phyloP scores from a whole-genome alignment of 1,284 basidiomycete species.

The Tausonia pullulans region DNA sequence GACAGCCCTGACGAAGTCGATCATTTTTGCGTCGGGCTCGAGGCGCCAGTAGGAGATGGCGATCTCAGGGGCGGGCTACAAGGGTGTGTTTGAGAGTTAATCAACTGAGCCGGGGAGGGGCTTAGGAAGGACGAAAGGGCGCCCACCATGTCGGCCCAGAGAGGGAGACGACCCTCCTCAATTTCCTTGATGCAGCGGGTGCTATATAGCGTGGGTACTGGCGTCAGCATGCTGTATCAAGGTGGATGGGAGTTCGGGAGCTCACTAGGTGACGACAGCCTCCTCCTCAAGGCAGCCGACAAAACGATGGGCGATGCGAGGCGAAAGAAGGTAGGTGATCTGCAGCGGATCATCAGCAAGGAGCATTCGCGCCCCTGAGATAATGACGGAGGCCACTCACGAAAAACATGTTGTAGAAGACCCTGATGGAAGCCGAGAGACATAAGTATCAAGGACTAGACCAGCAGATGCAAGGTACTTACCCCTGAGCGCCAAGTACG shows the following conservation, averaged over 20 bases:
- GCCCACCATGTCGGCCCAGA: conserved; percentile 49
- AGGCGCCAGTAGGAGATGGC: conserved; percentile 90
- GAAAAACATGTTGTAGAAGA: conserved; percentile 87
- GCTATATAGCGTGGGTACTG: conserved; percentile 32
- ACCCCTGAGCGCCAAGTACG: conserved; percentile 67
- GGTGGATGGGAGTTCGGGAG: conserved; percentile 21
- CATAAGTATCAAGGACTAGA: conserved; percentile 4
- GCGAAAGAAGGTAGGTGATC: conserved; percentile 68
- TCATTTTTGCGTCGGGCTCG: conserved; percentile 54
- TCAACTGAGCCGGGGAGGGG: no score
- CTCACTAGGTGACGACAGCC: conserved; percentile 76
- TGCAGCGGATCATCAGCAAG: no score
- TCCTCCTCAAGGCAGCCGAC: conserved; percentile 94
- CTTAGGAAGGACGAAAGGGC: conserved; percentile 18
- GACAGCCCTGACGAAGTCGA: conserved; percentile 82
- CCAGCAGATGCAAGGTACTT: no score
- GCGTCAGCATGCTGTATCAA: no score
- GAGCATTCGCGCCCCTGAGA: no score
- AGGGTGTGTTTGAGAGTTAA: no score
- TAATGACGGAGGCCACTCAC: no score
- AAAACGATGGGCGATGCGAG: conserved; percentile 79
- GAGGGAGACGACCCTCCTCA: conserved; percentile 71
- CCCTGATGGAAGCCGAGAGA: conserved; percentile 37
- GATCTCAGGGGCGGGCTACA: conserved; percentile 63
- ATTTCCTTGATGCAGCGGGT: conserved; percentile 74